A percentile compares a stretch with the other conserved stretches of the same genome.
Conservation (phyloP, 495 filamentous ascomycete genomes). For the Aspergillus egyptiacus region DNA sequence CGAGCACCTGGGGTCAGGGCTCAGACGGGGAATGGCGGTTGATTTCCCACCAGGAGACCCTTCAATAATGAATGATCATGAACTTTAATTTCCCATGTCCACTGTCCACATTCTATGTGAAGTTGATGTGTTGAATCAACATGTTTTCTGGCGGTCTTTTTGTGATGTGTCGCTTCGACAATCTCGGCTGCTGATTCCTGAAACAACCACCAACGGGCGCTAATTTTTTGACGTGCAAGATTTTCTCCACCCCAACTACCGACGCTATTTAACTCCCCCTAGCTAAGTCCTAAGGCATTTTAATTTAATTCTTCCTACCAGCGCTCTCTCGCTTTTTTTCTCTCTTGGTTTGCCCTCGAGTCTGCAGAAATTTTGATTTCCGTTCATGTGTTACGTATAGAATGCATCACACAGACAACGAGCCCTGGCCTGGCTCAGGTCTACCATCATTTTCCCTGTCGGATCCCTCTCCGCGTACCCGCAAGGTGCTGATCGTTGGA, state of each 20-base stretch:
- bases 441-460: neutral
- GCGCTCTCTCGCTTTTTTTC: neutral
- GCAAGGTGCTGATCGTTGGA: slow-evolving; percentile 46
- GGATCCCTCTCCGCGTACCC: slow-evolving; percentile 18
- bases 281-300: too few species aligned
- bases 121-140: neutral
- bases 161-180: neutral
- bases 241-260: slow-evolving; percentile 4
- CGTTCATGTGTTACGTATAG: neutral
- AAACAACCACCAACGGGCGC: neutral
- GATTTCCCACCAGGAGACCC: slow-evolving; percentile 34
- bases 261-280: neutral
- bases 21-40: slow-evolving; percentile 43
- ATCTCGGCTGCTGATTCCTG: neutral
- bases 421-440: slow-evolving; percentile 9
- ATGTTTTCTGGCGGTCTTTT: too few species aligned
- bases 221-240: neutral
- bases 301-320: too few species aligned
- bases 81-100: too few species aligned
- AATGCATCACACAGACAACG: slow-evolving; percentile 2
- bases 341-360: too few species aligned
- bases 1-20: slow-evolving; percentile 41
- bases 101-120: too few species aligned
- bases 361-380: neutral
- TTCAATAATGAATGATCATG: slow-evolving; percentile 20